These are phyloP conservation scores for Psilocybe mexicana DNA, from an alignment of 1,284 basidiomycete genomes.

Conservation along the genomic window DNA sequence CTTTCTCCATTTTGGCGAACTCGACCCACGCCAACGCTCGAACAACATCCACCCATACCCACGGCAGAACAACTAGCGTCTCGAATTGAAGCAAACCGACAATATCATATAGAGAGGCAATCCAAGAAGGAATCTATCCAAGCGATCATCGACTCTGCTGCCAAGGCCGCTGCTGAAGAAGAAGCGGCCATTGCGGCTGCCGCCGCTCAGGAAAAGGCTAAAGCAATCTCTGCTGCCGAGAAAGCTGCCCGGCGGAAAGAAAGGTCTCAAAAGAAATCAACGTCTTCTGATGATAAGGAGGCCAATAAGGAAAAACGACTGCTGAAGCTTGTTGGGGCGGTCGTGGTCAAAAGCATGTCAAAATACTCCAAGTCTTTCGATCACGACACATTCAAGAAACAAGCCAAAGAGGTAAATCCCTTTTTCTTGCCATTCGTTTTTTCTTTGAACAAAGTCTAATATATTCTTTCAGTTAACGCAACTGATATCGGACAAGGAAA, in stretches of 20 bases:
- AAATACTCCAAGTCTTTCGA: slow-evolving; percentile 85
- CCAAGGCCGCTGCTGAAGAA: slow-evolving; percentile 42
- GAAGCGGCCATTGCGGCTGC: slow-evolving; percentile 37
- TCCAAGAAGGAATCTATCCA: slow-evolving; percentile 23
- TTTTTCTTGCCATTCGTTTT: slow-evolving; percentile 1
- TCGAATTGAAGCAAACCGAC: not conserved
- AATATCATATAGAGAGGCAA: not conserved
- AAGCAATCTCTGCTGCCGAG: slow-evolving; percentile 43
- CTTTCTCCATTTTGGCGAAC: too few species aligned
- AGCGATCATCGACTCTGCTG: slow-evolving; percentile 47
- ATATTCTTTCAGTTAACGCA: slow-evolving; percentile 44
- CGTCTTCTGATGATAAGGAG: slow-evolving; percentile 59
- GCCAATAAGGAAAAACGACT: slow-evolving; percentile 81
- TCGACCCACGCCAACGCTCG: not conserved
- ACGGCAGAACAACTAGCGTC: not conserved
- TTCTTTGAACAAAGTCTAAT: not conserved
- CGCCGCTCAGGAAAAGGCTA: slow-evolving; percentile 40
- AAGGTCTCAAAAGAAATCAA: slow-evolving; percentile 39
- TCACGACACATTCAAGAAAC: slow-evolving; percentile 89
- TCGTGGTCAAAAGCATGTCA: slow-evolving; percentile 91
- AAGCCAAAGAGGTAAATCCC: slow-evolving; percentile 85
- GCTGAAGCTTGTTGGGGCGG: slow-evolving; percentile 81
- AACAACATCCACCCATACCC: not conserved
- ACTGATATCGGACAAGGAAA: slow-evolving; percentile 89
- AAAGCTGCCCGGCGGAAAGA: slow-evolving; percentile 39